Evolutionary conservation across 805 yeast genomes (phyloP), one percentile per base, ranked within the genome.

Genomic region (Starmera pachycereana): DNA sequence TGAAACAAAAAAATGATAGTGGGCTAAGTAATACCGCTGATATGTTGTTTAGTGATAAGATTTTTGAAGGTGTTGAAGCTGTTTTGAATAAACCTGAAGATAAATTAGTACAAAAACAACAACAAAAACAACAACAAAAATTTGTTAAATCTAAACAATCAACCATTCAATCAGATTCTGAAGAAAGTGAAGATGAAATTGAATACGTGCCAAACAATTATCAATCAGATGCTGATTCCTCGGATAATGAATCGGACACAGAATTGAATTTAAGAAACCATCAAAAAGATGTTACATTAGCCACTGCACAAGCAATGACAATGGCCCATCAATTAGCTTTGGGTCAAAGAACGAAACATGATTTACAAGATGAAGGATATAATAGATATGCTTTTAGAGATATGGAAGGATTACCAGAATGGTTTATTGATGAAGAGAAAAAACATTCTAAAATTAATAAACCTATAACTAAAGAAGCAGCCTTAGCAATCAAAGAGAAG

Each of bases 271-370:
- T 61, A 46, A 67, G 63, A 52, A 64, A 60, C 25, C 85, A 82
- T 48, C 65, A 74, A 43, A 69, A 75, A 39, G 81, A 76, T 44
- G 78, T 86, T 37, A 95, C 86, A 47, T 67, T 89, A 44, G 94
- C 92, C 14, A 88, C 96, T 2, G 95, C 83, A 1, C 95, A 88
- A 58, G 96, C 96, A 6, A 92, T 92, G 99, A 92, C 98, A 0
- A 66, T 92, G 52, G 98, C 98, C 0, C 99, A 92, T 57, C 88
- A 92, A 61, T 70, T 92, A 32, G 98, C 97, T 0, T 61, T 87
- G 22, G 96, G 96, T 9, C 88, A 86, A 53, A 83, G 71, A 66
- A 76, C 80, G 37, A 88, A 81, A 57, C 81, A 85, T 51, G 95
- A 88, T 54, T 67, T 90, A 41, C 67, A 86, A n/a, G 87, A 88